Evolutionary conservation across 2,329 filamentous ascomycete genomes (phyloP), one percentile per base, ranked within the genome.

Genomic region (Pyrenochaeta sp.): DNA sequence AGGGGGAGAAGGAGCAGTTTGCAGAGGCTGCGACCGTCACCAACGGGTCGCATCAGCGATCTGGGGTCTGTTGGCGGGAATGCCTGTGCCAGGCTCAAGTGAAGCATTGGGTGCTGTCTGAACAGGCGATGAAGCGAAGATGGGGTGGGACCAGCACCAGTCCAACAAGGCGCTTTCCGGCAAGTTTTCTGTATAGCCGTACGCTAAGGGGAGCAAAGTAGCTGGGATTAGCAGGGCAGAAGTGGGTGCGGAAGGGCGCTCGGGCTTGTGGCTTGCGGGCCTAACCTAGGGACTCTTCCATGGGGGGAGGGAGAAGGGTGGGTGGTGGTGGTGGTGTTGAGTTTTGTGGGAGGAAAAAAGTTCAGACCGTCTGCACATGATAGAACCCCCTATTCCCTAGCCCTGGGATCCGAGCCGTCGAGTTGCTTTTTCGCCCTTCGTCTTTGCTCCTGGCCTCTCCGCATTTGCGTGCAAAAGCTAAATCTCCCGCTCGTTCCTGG

Each of bases 141-240:
- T 31, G 23, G 7, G 27, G 41, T 14, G n/a, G 41, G 29, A 44
- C 11, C 1, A 21, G 45, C 30, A 7, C 29, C 20, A 31, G 31
- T 1, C n/a, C n/a, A n/a, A 9, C 23, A 27, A 27, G 23, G 23
- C 23, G 9, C 23, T 39, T 18, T 29, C 31, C 33, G 43, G 33
- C 42, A 43, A 45, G 47, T 31, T 20, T n/a, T 42, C 39, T 51
- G 52, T 51, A 50, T 47, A 56, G 58, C 43, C 56, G 51, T 47
- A 42, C 43, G 48, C 41, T 56, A 54, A 23, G 52, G 52, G 55
- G n/a, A n/a, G n/a, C n/a, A n/a, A n/a, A n/a, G n/a, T n/a, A n/a
- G n/a, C n/a, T n/a, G n/a, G n/a, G 54, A 46, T 44, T 32, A 21
- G 37, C 43, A 23, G 41, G 45, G 43, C 43, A 36, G 39, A 45